Conservation (phyloP, 768 basidiomycete genomes). For the Sporobolomyces roseus region DNA sequence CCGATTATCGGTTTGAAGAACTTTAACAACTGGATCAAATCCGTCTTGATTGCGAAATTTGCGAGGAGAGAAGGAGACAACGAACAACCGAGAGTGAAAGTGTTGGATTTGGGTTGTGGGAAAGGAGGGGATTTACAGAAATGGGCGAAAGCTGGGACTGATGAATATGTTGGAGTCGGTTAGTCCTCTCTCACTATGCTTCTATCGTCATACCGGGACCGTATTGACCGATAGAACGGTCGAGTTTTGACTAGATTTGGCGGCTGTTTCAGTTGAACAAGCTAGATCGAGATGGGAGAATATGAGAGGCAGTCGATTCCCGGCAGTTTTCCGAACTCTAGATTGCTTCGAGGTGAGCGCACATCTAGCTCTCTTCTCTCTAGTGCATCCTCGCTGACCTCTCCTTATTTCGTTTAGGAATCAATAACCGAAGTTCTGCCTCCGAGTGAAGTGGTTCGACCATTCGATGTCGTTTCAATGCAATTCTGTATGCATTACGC, state of each 20-base stretch:
- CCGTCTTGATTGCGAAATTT: conserved; percentile 87
- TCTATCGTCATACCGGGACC: too few relatives aligned
- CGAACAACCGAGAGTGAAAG: conserved; percentile 48
- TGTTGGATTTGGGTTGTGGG: conserved; percentile 96
- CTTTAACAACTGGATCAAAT: conserved; percentile 99
- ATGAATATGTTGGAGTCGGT: conserved; percentile 79
- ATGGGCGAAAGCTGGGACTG: conserved; percentile 82
- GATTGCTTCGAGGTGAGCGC: conserved; percentile 71
- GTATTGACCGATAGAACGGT: too few relatives aligned
- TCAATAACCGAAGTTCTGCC: conserved; percentile 67
- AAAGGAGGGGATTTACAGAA: conserved; percentile 97
- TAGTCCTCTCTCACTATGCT: conserved; percentile 23
- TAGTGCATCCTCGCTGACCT: too few relatives aligned
- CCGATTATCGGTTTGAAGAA: conserved; percentile 94
- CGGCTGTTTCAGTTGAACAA: conserved; percentile 79
- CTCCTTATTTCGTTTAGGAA: conserved; percentile 50
- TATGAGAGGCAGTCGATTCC: conserved; percentile 59
- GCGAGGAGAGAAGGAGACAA: conserved; percentile 38
- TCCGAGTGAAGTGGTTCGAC: conserved; percentile 45
- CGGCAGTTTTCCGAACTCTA: conserved; percentile 74
- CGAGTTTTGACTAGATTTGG: conserved; percentile 57
- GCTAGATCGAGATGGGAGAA: conserved; percentile 66
- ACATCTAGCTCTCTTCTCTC: background rate
- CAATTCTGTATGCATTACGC: conserved; percentile 99
- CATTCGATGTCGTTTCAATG: conserved; percentile 94